Evolutionary conservation across 2,329 filamentous ascomycete genomes (phyloP).

Genomic region (Colletotrichum orbiculare): DNA sequence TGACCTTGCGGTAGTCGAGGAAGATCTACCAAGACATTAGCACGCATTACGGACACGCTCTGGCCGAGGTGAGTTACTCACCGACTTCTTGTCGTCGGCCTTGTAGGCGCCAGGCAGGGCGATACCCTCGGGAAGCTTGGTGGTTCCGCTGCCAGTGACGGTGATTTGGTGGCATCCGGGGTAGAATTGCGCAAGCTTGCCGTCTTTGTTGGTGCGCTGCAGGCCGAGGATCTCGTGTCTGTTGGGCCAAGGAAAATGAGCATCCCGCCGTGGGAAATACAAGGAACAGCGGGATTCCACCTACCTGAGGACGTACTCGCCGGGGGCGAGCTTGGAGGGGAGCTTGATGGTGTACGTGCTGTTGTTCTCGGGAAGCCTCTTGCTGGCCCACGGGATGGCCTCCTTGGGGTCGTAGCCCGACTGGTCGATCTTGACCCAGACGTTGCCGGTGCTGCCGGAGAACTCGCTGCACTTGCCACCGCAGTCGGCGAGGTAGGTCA

Average conservation of each 20-base stretch:
- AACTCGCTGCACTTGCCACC: slow-evolving; percentile 38
- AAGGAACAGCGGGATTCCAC: background rate
- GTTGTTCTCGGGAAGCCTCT: slow-evolving; percentile 47
- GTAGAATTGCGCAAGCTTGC: slow-evolving; percentile 63
- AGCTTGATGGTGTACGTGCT: slow-evolving; percentile 51
- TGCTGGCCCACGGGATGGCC: slow-evolving; percentile 48
- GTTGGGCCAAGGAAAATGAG: background rate
- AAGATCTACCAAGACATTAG: slow-evolving; percentile 38
- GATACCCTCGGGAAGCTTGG: slow-evolving; percentile 42
- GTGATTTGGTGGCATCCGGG: slow-evolving; percentile 68
- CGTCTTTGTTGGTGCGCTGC: slow-evolving; percentile 61
- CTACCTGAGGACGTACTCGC: slow-evolving; percentile 58
- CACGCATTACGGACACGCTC: background rate
- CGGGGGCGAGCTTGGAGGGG: slow-evolving; percentile 54
- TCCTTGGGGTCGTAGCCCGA: slow-evolving; percentile 45
- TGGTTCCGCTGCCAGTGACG: slow-evolving; percentile 60
- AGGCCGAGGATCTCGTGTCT: slow-evolving; percentile 66
- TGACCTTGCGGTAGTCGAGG: slow-evolving; percentile 42
- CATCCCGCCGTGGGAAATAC: background rate
- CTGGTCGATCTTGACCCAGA: slow-evolving; percentile 52
- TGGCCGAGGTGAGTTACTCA: background rate
- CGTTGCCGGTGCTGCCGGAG: slow-evolving; percentile 38
- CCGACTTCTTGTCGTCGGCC: slow-evolving; percentile 38
- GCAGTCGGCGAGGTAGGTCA: slow-evolving; percentile 49
- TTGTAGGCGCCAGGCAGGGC: slow-evolving; percentile 40